phyloP scores from a whole-genome alignment of 192 early-diverging fungal genomes.

The Ambispora gerdemannii region DNA sequence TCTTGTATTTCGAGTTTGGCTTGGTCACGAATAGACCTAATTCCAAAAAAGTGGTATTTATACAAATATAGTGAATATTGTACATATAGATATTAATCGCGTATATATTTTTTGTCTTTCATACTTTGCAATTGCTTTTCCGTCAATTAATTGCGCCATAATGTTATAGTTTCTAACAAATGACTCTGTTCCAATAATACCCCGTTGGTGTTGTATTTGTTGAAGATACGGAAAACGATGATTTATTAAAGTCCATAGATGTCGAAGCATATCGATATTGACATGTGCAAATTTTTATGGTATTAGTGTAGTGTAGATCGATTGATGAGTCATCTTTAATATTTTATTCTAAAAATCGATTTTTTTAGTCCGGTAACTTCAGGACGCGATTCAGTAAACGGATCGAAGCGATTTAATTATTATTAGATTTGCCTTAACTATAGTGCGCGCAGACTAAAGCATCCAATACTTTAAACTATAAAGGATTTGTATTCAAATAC shows the following conservation, averaged over 20 bases:
- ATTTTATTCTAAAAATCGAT: too few relatives aligned
- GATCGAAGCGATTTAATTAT: too few relatives aligned
- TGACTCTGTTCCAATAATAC: slow-evolving; percentile 50
- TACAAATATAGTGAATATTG: not conserved
- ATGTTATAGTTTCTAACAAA: slow-evolving; percentile 52
- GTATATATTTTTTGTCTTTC: not conserved
- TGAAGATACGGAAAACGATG: slow-evolving; percentile 33
- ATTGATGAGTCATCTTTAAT: too few relatives aligned
- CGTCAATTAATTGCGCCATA: slow-evolving; percentile 66
- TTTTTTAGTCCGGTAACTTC: too few relatives aligned
- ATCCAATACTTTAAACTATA: too few relatives aligned
- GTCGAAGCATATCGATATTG: too few relatives aligned
- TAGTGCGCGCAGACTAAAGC: too few relatives aligned
- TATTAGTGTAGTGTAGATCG: too few relatives aligned
- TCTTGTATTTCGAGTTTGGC: slow-evolving; percentile 67
- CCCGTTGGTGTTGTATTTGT: slow-evolving; percentile 47
- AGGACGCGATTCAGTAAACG: too few relatives aligned
- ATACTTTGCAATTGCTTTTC: slow-evolving; percentile 77
- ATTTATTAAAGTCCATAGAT: slow-evolving; percentile 45
- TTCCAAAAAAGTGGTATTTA: not conserved
- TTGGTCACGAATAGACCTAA: slow-evolving; percentile 66
- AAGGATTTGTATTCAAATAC: too few relatives aligned
- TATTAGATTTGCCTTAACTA: too few relatives aligned
- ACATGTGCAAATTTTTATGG: too few relatives aligned
- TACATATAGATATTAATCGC: not conserved